Evolutionary conservation across 345 rosid genomes (phyloP).

Genomic region (Erysimum cheiranthoides): DNA sequence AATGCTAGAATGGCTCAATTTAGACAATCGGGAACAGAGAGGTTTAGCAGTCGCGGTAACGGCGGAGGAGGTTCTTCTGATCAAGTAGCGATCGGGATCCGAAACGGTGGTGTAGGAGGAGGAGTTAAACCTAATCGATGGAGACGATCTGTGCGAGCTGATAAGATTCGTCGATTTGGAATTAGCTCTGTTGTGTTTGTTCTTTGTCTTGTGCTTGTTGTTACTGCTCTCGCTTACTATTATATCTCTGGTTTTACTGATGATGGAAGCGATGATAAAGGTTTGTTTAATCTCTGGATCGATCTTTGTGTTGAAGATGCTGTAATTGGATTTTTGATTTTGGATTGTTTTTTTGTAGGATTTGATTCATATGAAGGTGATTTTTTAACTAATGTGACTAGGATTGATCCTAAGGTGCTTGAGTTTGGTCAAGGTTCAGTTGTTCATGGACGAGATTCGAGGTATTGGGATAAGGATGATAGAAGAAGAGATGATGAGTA

Average conservation of each 20-base stretch:
- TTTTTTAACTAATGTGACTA: conserved; percentile 87
- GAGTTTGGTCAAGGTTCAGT: conserved; percentile 77
- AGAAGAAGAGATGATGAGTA: conserved; percentile 93
- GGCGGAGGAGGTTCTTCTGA: conserved; percentile 53
- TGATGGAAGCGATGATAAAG: conserved; percentile 48
- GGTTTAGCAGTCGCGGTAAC: conserved; percentile 50
- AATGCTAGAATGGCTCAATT: conserved; percentile 82
- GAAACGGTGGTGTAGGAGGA: conserved; percentile 45
- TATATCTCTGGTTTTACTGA: conserved; percentile 54
- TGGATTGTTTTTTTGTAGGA: conserved; percentile 16
- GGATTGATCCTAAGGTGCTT: conserved; percentile 63
- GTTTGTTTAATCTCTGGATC: conserved; percentile 38
- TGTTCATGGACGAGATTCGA: conserved; percentile 80
- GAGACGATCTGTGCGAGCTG: conserved; percentile 72
- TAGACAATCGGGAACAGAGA: conserved; percentile 81
- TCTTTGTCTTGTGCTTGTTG: conserved; percentile 60
- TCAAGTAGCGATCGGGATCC: conserved; percentile 69
- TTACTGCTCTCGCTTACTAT: conserved; percentile 69
- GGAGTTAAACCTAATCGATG: conserved; percentile 55
- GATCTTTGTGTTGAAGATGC: conserved; percentile 16
- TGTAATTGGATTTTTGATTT: conserved; percentile 5
- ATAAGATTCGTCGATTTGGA: conserved; percentile 54
- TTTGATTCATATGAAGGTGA: conserved; percentile 53
- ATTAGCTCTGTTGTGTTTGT: conserved; percentile 54
- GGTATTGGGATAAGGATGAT: conserved; percentile 95